Percentiles rank a stretch among this genome's conserved stretches.
Evolutionary conservation across 768 basidiomycete genomes (phyloP).

Genomic region (Dentipellis sp.): DNA sequence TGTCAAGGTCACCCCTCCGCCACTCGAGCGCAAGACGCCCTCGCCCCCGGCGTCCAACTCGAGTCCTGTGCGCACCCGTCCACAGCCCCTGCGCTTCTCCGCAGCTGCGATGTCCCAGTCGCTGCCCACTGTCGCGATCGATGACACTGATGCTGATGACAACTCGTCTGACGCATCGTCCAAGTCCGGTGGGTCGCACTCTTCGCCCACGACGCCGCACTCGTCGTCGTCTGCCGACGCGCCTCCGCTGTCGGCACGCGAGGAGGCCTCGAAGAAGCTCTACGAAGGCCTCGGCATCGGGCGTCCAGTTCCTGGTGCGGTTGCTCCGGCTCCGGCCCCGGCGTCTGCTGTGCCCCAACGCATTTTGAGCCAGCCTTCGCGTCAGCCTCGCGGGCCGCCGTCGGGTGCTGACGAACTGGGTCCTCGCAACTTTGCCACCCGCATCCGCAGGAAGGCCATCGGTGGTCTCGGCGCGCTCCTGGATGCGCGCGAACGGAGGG

Average conservation of each 20-base stretch:
- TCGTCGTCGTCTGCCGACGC: slow-evolving; percentile 49
- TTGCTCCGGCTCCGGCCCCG: slow-evolving; percentile 27
- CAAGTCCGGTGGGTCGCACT: slow-evolving; percentile 40
- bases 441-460: slow-evolving; percentile 78
- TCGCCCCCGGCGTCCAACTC: slow-evolving; percentile 19
- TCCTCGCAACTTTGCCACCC: slow-evolving; percentile 82
- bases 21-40: slow-evolving; percentile 49
- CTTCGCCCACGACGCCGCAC: slow-evolving; percentile 69
- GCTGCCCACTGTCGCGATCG: slow-evolving; percentile 15
- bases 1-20: slow-evolving; percentile 69
- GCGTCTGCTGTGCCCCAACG: slow-evolving; percentile 30
- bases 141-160: slow-evolving; percentile 15
- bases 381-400: slow-evolving; percentile 85
- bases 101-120: slow-evolving; percentile 23
- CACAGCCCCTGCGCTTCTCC: slow-evolving; percentile 46
- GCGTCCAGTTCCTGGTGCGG: slow-evolving; percentile 39
- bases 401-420: slow-evolving; percentile 80
- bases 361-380: slow-evolving; percentile 60
- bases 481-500: slow-evolving; percentile 74
- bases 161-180: slow-evolving; percentile 36
- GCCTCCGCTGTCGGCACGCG: slow-evolving; percentile 69
- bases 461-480: slow-evolving; percentile 73
- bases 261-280: slow-evolving; percentile 78
- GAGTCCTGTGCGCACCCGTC: slow-evolving; percentile 49
- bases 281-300: slow-evolving; percentile 88